Conservation (phyloP, 805 yeast genomes). For the Wickerhamomyces canadensis region DNA sequence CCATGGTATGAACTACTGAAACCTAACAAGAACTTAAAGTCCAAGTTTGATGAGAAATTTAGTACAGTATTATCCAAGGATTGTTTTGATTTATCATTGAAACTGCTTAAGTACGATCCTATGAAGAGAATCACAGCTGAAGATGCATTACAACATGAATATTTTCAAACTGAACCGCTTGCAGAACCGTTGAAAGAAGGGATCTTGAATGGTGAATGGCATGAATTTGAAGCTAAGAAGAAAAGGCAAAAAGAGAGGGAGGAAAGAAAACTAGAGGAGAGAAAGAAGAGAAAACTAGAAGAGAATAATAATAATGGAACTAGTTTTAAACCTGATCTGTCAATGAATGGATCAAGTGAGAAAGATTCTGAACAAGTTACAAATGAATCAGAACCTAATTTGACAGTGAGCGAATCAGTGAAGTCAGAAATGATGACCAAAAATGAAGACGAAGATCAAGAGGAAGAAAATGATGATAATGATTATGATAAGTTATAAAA, state of each 20-base stretch:
- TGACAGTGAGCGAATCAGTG: too few species aligned
- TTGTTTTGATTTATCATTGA: slow-evolving; percentile 60
- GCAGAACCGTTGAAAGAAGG: slow-evolving; percentile 56
- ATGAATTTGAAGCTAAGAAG: slow-evolving; percentile 91
- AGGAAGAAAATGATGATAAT: too few species aligned
- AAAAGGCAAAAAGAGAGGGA: slow-evolving; percentile 32
- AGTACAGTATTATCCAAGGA: slow-evolving; percentile 38
- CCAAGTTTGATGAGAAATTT: slow-evolving; percentile 38
- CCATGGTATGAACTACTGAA: slow-evolving; percentile 92
- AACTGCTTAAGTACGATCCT: slow-evolving; percentile 68
- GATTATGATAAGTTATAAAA: too few species aligned
- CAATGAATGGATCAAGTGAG: background rate
- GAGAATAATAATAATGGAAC: background rate
- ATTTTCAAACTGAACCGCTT: slow-evolving; percentile 64
- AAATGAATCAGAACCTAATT: too few species aligned
- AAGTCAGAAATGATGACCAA: too few species aligned
- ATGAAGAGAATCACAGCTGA: slow-evolving; percentile 56
- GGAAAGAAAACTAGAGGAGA: slow-evolving; percentile 17
- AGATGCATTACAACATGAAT: slow-evolving; percentile 64
- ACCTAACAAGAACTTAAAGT: slow-evolving; percentile 36
- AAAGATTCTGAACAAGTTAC: too few species aligned
- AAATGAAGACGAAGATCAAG: too few species aligned
- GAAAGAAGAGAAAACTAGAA: slow-evolving; percentile 8
- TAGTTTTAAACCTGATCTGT: background rate
- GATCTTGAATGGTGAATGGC: slow-evolving; percentile 80